Evolutionary conservation across 345 rosid genomes (phyloP), one percentile per base, ranked within the genome.

Genomic region (Hibiscus mutabilis): DNA sequence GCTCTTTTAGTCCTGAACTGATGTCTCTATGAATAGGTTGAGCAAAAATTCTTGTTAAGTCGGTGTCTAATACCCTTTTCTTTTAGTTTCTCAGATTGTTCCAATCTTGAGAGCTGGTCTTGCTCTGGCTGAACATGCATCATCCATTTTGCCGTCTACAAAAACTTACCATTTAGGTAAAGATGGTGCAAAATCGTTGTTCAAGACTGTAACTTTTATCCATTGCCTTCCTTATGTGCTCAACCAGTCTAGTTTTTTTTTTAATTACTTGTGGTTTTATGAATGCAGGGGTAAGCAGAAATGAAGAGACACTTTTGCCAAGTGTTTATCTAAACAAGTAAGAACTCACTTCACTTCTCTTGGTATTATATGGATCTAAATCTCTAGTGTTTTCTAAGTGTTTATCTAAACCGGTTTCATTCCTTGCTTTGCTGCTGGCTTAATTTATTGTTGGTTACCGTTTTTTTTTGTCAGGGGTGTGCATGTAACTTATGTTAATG

Each of bases 81-180:
- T 69, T 68, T 79, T 68, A 53, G 47, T 68, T 73, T 69, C 61
- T 70, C 84, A 91, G 98, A 86, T 94, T 81, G 78, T 91, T 88
- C 97, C 97, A 11, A 88, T 94, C 40, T 78, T 94, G 76, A 87
- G 98, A 86, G 98, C 97, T 79, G 98, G 95, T 75, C 98, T 91
- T 79, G 96, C 96, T 74, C 92, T 94, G 79, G 95, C 85, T 16
- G 97, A 94, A 76, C 89, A 91, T 55, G 96, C 96, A 47, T 80
- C 98, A 52, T 82, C 93, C 31, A 87, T 94, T 75, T 86, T 94
- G 77, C 97, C 98, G 0, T 91, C 97, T 0, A 90, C 83, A 42
- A 90, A 86, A 79, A 86, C 90, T 1, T 91, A 91, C 79, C 98
- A 91, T 82, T 75, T 94, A 73, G 98, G 98, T 94, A 66, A 75